Base-by-base conservation (phyloP, 495 filamentous ascomycete genomes). In the Cercophora samala region DNA sequence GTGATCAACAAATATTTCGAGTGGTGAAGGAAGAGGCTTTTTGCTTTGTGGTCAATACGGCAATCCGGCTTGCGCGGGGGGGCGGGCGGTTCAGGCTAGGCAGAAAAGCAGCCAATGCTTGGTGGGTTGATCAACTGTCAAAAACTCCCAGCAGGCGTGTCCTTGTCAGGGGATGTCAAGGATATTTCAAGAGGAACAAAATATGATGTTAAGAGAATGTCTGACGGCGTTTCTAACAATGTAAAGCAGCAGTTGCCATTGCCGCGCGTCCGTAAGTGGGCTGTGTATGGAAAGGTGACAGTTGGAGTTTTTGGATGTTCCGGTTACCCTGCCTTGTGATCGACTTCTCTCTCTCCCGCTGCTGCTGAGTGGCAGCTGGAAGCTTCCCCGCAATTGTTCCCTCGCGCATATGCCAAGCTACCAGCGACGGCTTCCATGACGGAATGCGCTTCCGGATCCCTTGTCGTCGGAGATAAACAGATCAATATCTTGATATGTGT, bases 391-490 rank as follows among this genome's bases (percentile, higher is more conserved):
- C 53, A 56, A 21, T 19, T 21, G 18, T 56, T 56, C 53, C 53
- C 18, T 21, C 15, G 19, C 3, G 26, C 52, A 54, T 11, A 54
- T 54, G 52, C 52, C 52, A 54, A 54, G 52, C 52, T 18, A 54
- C n/a, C 4, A 54, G 17, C 17, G 52, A 54, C 15, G 15, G 17
- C 15, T 15, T 54, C 19, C 19, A 54, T 54, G 22, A 56, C 53
- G 53, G 53, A 56, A 56, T 56, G 53, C 53, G 53, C n/a, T 56
- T 56, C 53, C 53, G 53, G 22, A 23, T 46, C 37, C 37, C 37
- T 46, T 46, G 37, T 46, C 37, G 8, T 9, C 37, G 37, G 37
- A 46, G 37, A 46, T 46, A 46, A n/a, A 46, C 37, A 46, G 37
- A 9, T 46, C 13, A 9, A 46, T 46, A 46, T 46, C 37, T 46